phyloP scores from a whole-genome alignment of 345 rosid genomes.

The Passiflora organensis region DNA sequence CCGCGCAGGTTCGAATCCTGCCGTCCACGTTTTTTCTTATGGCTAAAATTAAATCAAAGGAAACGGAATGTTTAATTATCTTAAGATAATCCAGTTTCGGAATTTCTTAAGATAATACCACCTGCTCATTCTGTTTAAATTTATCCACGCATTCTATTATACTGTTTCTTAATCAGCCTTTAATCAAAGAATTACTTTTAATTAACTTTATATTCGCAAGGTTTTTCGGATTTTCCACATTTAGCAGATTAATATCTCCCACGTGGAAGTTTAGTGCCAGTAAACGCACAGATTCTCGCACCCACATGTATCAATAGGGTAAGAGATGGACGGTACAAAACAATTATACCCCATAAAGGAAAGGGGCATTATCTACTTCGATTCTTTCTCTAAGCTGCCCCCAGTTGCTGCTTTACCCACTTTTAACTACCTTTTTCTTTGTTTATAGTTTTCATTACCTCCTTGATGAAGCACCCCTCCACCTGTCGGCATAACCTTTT shows the following conservation, averaged over 20 bases:
- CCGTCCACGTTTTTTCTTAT: constrained; percentile 31
- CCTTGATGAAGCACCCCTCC: constrained; percentile 8
- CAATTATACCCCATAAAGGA: constrained; percentile 3
- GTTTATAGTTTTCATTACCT: constrained; percentile 2
- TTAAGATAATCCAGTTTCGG: too few relatives aligned
- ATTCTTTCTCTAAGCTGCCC: constrained; percentile 6
- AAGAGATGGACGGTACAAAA: constrained; percentile 25
- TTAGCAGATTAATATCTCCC: too few relatives aligned
- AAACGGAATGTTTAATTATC: too few relatives aligned
- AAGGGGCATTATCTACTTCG: background rate
- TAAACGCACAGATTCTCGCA: constrained; percentile 26
- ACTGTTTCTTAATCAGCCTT: too few relatives aligned
- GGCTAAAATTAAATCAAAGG: too few relatives aligned
- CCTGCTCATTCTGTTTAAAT: too few relatives aligned
- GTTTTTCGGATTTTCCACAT: too few relatives aligned
- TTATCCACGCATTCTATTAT: too few relatives aligned
- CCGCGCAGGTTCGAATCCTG: constrained; percentile 91
- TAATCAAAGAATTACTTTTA: too few relatives aligned
- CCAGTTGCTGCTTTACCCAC: background rate
- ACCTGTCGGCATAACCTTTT: background rate
- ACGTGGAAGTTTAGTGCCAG: too few relatives aligned
- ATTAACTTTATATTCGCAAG: too few relatives aligned
- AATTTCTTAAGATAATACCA: too few relatives aligned
- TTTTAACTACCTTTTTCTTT: constrained; percentile 16
- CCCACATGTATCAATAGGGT: background rate